Conservation (phyloP, 257 asterid genomes). For the Misopates orontium region DNA sequence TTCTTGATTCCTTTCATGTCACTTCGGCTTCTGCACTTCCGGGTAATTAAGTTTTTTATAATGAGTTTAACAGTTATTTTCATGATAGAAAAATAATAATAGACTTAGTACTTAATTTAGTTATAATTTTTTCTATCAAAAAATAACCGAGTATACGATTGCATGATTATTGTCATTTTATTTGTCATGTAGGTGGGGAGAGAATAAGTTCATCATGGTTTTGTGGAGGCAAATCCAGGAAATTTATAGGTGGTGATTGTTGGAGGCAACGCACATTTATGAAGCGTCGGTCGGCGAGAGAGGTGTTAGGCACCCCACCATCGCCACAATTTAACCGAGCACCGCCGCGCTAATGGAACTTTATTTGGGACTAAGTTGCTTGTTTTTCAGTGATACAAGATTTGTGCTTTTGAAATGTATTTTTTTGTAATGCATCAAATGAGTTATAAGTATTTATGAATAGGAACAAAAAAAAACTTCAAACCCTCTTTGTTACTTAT, state of each 20-base stretch:
- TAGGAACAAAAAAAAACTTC: too few species aligned
- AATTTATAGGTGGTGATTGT: neutral
- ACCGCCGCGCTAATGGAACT: slow-evolving; percentile 4
- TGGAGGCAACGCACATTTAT: neutral
- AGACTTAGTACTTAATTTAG: too few species aligned
- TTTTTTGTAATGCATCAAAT: too few species aligned
- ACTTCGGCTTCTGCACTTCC: neutral
- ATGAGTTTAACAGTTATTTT: too few species aligned
- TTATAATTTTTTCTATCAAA: too few species aligned
- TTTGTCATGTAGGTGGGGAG: neutral
- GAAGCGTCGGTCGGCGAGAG: slow-evolving; percentile 1
- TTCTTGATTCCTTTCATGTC: neutral
- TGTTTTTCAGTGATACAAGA: too few species aligned
- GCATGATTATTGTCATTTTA: neutral
- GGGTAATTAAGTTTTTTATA: neutral
- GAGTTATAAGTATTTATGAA: too few species aligned
- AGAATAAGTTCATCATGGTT: neutral
- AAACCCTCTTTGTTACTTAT: too few species aligned
- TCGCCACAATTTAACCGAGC: neutral
- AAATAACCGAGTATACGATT: too few species aligned
- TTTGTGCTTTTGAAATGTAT: too few species aligned
- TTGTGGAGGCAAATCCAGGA: slow-evolving; percentile 2
- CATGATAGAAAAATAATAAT: too few species aligned
- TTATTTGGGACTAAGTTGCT: neutral
- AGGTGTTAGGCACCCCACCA: neutral